Evolutionary conservation across 1,284 basidiomycete species (phyloP).

Genomic region (Neonothopanus nambi): DNA sequence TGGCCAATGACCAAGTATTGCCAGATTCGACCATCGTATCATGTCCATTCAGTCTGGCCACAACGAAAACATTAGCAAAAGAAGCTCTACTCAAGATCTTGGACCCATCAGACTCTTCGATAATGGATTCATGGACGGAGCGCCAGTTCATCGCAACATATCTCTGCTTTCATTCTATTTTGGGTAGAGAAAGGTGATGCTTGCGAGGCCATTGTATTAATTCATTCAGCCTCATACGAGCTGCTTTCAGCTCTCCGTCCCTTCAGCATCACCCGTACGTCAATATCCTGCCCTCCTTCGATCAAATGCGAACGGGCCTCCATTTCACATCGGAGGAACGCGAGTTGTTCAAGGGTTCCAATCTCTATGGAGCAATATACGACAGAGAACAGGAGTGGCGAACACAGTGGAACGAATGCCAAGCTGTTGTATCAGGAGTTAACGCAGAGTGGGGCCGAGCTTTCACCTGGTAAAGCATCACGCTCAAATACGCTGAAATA

Average conservation of each 20-base stretch:
- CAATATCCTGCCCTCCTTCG: constrained; percentile 57
- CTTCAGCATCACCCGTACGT: constrained; percentile 62
- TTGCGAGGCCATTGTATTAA: background rate
- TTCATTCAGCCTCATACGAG: background rate
- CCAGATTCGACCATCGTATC: constrained; percentile 62
- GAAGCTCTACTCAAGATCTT: constrained; percentile 46
- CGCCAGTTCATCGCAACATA: constrained; percentile 75
- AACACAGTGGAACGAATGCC: constrained; percentile 59
- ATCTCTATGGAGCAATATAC: constrained; percentile 71
- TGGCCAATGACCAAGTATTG: constrained; percentile 49
- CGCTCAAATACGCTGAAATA: background rate
- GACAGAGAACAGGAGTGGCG: constrained; percentile 64
- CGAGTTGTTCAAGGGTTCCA: constrained; percentile 70
- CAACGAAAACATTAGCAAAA: constrained; percentile 58
- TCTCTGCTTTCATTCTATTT: constrained; percentile 70
- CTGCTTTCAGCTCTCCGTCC: constrained; percentile 22
- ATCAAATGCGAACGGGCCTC: constrained; percentile 71
- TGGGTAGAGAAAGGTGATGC: constrained; percentile 24
- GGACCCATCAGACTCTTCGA: constrained; percentile 18
- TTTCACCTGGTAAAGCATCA: constrained; percentile 65
- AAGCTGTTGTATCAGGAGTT: constrained; percentile 34
- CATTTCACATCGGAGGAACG: constrained; percentile 69
- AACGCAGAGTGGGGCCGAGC: constrained; percentile 45
- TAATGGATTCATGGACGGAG: constrained; percentile 55
- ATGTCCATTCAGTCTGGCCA: constrained; percentile 73